Percentiles rank a stretch among this genome's conserved stretches.
phyloP scores from a whole-genome alignment of 495 filamentous ascomycete genomes.

The Poronia punctata region DNA sequence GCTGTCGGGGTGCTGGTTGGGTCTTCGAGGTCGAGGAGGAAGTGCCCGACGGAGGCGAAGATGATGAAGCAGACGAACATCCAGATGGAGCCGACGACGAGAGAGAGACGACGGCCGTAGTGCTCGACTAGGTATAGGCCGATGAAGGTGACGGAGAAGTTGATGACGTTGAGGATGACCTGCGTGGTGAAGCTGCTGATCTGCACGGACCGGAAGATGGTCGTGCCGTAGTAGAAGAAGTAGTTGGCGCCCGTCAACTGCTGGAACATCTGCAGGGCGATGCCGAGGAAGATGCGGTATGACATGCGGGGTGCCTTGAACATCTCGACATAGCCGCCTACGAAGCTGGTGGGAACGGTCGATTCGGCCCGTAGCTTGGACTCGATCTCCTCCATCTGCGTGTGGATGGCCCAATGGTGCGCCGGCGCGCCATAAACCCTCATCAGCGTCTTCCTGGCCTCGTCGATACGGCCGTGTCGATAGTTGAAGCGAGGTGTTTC shows the following conservation, averaged over 20 bases:
- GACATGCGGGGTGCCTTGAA: conserved; percentile 50
- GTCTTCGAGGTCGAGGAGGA: conserved; percentile 36
- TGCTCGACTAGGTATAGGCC: conserved; percentile 67
- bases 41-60: conserved; percentile 64
- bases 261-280: conserved; percentile 62
- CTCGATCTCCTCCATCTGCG: conserved; percentile 8
- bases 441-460: conserved; percentile 5
- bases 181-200: conserved; percentile 63
- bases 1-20: conserved; percentile 42
- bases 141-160: conserved; percentile 65
- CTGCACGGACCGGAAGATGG: conserved; percentile 63
- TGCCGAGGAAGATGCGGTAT: conserved; percentile 61
- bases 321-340: conserved; percentile 8
- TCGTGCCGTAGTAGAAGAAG: conserved; percentile 78
- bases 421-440: conserved; percentile 7
- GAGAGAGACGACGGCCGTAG: conserved; percentile 57
- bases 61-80: conserved; percentile 69
- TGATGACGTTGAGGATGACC: conserved; percentile 69
- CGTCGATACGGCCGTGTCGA: conserved; percentile 5
- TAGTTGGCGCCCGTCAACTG: conserved; percentile 70
- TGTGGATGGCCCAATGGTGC: conserved; percentile 7
- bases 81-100: conserved; percentile 61
- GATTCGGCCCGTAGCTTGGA: conserved; percentile 6
- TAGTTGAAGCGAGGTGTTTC: conserved; percentile 51
- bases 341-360: neutral